phyloP scores from a whole-genome alignment of 2,329 filamentous ascomycete genomes.

The Aspergillus chevalieri region DNA sequence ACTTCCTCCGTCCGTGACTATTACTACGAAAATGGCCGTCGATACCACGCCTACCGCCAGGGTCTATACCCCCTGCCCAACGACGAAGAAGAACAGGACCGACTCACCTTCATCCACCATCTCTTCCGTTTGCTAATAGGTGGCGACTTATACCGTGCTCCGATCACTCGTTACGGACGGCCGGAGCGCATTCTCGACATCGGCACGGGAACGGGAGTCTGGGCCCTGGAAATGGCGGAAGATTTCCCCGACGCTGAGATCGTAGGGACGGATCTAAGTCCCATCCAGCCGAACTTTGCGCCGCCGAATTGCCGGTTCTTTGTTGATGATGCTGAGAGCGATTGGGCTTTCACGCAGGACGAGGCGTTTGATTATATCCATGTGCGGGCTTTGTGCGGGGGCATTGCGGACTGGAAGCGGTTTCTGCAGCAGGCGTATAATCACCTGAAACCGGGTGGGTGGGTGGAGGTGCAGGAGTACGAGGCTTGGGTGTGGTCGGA shows the following conservation, averaged over 20 bases:
- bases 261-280: constrained; percentile 30
- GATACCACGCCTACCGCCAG: constrained; percentile 39
- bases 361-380: constrained; percentile 38
- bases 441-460: constrained; percentile 31
- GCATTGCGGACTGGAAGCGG: constrained; percentile 30
- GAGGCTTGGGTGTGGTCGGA: constrained; percentile 23
- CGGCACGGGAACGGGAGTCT: constrained; percentile 29
- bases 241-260: constrained; percentile 30
- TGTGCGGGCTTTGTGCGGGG: constrained; percentile 29
- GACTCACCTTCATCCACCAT: constrained; percentile 36
- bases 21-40: constrained; percentile 37
- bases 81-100: constrained; percentile 41
- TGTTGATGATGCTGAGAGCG: constrained; percentile 39
- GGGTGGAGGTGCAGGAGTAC: constrained; percentile 33
- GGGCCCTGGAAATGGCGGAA: constrained; percentile 42
- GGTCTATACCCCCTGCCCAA: constrained; percentile 40
- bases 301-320: constrained; percentile 48
- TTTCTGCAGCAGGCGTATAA: constrained; percentile 25
- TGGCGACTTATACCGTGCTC: constrained; percentile 34
- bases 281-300: constrained; percentile 34
- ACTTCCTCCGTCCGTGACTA: constrained; percentile 35
- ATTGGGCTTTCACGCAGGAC: constrained; percentile 34
- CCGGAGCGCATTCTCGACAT: constrained; percentile 26
- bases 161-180: constrained; percentile 17
- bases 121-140: constrained; percentile 31